Evolutionary conservation across 805 yeast genomes (phyloP), one percentile per base, ranked within the genome.

Genomic region (Sungouiozyma ichnusensis): DNA sequence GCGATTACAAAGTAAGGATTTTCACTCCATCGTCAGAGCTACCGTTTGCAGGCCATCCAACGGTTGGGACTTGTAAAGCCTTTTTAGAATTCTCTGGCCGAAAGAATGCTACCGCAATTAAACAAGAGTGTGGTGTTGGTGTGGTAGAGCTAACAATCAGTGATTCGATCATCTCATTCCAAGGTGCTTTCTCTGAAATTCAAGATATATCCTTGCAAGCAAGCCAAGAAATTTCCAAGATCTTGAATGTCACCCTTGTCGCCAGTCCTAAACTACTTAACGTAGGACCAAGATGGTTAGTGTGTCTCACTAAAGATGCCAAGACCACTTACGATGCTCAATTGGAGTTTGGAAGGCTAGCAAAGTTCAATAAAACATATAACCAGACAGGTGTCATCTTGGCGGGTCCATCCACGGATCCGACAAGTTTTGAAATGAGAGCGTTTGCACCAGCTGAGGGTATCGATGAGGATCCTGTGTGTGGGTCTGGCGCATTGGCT

Each of bases 11-110:
- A 41, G 57, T 75, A 4, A 59, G 79, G 27, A 76, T 77, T 3
- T 76, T 74, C 51, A 63, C 72, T 0, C 72, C 77, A 2, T 46
- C 34, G 2, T 34, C 36, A 2, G 81, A 77, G 48, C 51, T 77
- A 18, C 78, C 79, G 6, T 77, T 76, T 61, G 81, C 83, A 1
- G 82, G 83, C 4, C 82, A 77, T 48, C 83, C 82, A 3, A 76
- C 79, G 0, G 48, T 76, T 27, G 82, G 81, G 3, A 60, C 76
- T 1, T 66, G 71, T 37, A 62, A 56, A 50, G 76, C 77, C 1
- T 60, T 63, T n/a, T 40, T 71, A 16, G 72, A 73, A 45, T 58
- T 62, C 16, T 57, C 65, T 3, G 54, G 49, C 2, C 57, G 60
- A 6, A 46, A 43, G 4, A 31, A 37, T 20, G 48, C 52, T 11